Percentiles rank a stretch among this genome's conserved stretches.
Conservation (phyloP, 1,284 basidiomycete genomes). For the Volvariella volvacea region DNA sequence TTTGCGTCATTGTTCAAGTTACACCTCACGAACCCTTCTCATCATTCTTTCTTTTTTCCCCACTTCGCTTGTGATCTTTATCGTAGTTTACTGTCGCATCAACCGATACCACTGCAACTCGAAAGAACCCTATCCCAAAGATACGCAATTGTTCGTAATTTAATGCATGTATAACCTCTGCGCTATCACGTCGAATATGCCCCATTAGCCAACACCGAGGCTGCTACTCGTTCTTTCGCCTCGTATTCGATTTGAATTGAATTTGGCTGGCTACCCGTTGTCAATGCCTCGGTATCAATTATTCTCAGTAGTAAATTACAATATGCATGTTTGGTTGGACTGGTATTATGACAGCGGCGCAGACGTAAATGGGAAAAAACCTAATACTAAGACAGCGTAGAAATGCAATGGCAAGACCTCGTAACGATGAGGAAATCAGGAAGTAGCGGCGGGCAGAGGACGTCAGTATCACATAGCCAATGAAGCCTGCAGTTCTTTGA, state of each 20-base stretch:
- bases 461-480: constrained; percentile 66
- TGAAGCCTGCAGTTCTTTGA: constrained; percentile 88
- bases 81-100: constrained; percentile 8
- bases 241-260: constrained; percentile 2
- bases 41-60: too few relatives aligned
- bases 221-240: not conserved
- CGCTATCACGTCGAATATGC: not conserved
- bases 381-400: not conserved
- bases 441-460: constrained; percentile 8
- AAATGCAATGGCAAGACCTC: constrained; percentile 8
- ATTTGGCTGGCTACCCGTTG: constrained; percentile 7
- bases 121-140: constrained; percentile 18
- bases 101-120: constrained; percentile 18
- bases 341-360: constrained; percentile 15
- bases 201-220: not conserved
- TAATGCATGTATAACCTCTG: constrained; percentile 20
- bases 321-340: constrained; percentile 5
- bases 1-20: not conserved
- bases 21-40: too few relatives aligned
- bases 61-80: not conserved
- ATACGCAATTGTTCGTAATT: constrained; percentile 19
- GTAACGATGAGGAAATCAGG: constrained; percentile 14
- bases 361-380: constrained; percentile 12
- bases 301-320: not conserved
- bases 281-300: too few relatives aligned